phyloP scores from a whole-genome alignment of 1,284 basidiomycete species.

The Marasmius fiardii region DNA sequence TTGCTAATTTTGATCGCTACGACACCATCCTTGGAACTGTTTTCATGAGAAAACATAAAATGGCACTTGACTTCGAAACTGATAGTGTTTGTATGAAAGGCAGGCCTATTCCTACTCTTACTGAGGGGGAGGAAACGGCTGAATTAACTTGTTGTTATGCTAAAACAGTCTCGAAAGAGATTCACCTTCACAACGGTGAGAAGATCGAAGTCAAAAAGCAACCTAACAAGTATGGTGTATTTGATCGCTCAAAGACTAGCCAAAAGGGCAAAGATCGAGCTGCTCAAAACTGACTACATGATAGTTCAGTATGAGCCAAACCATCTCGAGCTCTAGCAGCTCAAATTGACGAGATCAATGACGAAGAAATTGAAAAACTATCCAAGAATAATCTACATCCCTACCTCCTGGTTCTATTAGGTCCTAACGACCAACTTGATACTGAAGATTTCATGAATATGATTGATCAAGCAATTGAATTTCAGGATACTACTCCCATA shows the following conservation, averaged over 20 bases:
- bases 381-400: not conserved
- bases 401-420: constrained; percentile 8
- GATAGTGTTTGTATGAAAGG: too few species aligned
- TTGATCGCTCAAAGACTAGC: too few species aligned
- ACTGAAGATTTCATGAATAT: constrained; percentile 9
- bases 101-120: too few species aligned
- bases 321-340: too few species aligned
- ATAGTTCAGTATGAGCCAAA: too few species aligned
- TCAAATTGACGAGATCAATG: not conserved
- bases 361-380: not conserved
- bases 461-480: not conserved
- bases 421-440: constrained; percentile 5
- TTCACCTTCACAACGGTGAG: constrained; percentile 3
- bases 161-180: too few species aligned
- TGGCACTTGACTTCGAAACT: too few species aligned
- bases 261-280: not conserved
- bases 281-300: not conserved
- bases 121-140: too few species aligned
- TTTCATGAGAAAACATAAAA: too few species aligned
- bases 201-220: not conserved
- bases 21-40: too few species aligned
- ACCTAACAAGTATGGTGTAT: constrained; percentile 1
- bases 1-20: too few species aligned
- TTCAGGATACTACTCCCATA: not conserved
- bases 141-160: too few species aligned